Evolutionary conservation across 139 green algal species (phyloP), one percentile per base, ranked within the genome.

Genomic region (Eudorina sp.): DNA sequence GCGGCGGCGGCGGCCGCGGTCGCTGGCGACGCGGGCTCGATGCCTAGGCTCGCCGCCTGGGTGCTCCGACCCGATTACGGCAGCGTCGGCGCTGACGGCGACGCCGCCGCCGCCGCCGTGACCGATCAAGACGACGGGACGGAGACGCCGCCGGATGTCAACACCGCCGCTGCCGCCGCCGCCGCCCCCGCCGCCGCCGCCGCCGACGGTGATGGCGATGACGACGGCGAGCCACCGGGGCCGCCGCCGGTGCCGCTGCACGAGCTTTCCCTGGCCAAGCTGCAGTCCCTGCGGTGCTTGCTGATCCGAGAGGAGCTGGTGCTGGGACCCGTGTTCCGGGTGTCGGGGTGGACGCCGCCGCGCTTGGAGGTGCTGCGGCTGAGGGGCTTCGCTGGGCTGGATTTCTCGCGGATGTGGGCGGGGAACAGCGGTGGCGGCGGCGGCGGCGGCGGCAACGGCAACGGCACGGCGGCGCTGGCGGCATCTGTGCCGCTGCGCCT

Each of bases 241-340:
- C 34, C 68, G n/a, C 68, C 68, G 70, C 70, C 70, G 41, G 31
- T 55, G 13, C 41, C 70, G 16, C 70, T 79, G 40, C 41, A 79
- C 4, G 40, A 34, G 29, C 41, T 79, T 25, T 36, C 40, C 40
- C 70, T 53, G 70, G 70, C 55, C 19, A 40, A 79, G 14, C 70
- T 79, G 40, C 7, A 19, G 1, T 41, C 11, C 4, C 40, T 79
- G 70, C 40, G 70, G 25, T 34, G 8, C 8, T 23, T 79, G 70
- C 43, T 79, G 18, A 14, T 79, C 9, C 41, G 43, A 2, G 70
- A 55, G 19, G 27, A 79, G 23, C 40, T 79, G 41, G 70, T 79
- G 11, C 25, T 14, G 23, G 70, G 70, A 14, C 70, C 70, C 21
- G 25, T 34, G 3, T 79, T 58, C 70, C 70, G 40, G 40, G 1